phyloP scores from a whole-genome alignment of 805 yeast species.

The Kazachstania psychrophila region DNA sequence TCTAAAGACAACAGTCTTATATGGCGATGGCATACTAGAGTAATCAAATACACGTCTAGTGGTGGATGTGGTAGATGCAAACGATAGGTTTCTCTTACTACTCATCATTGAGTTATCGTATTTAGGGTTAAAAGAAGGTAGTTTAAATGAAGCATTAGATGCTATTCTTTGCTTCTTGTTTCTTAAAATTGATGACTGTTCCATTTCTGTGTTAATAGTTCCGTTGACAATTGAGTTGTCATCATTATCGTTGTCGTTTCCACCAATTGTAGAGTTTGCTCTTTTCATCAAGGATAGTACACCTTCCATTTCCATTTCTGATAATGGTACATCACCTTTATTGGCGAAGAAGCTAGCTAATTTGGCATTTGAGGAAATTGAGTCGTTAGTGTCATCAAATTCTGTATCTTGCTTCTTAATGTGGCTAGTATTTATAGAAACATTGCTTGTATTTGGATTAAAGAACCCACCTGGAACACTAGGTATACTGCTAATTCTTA shows the following conservation, averaged over 20 bases:
- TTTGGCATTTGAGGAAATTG: slow-evolving; percentile 19
- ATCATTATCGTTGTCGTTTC: not conserved
- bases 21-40: slow-evolving; percentile 33
- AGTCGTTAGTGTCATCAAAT: slow-evolving; percentile 7
- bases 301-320: slow-evolving; percentile 74
- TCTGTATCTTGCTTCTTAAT: slow-evolving; percentile 1
- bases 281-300: slow-evolving; percentile 51
- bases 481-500: not conserved
- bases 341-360: slow-evolving; percentile 60
- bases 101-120: slow-evolving; percentile 21
- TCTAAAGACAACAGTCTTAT: slow-evolving; percentile 28
- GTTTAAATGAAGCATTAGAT: slow-evolving; percentile 11
- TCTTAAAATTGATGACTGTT: not conserved
- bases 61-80: slow-evolving; percentile 12
- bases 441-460: slow-evolving; percentile 8
- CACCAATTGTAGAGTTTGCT: slow-evolving; percentile 4
- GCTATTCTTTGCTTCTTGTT: not conserved
- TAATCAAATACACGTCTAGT: slow-evolving; percentile 32
- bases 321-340: slow-evolving; percentile 67
- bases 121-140: slow-evolving; percentile 32
- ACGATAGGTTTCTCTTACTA: slow-evolving; percentile 9
- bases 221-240: not conserved
- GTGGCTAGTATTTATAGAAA: slow-evolving; percentile 3
- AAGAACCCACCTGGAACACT: slow-evolving; percentile 25
- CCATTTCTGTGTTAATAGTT: not conserved